phyloP scores from a whole-genome alignment of 805 yeast genomes.

The Starmera quercuum region DNA sequence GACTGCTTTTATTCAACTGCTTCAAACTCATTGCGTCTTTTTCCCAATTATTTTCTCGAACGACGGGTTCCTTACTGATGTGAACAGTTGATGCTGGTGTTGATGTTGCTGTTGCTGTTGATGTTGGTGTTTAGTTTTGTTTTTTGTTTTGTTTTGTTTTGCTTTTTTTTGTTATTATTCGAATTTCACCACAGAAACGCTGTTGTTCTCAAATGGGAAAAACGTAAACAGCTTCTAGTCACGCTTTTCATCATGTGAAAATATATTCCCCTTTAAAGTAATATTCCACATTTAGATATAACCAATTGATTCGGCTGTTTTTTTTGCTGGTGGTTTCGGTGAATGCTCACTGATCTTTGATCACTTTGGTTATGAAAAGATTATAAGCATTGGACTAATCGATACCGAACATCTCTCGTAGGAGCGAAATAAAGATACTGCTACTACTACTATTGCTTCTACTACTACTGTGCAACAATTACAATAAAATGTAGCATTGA shows the following conservation, averaged over 20 bases:
- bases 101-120: constrained; percentile 2
- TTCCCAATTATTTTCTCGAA: background rate
- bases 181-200: background rate
- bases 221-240: constrained; percentile 11
- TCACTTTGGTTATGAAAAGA: too few species aligned
- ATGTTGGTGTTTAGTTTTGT: background rate
- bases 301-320: too few species aligned
- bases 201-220: constrained; percentile 8
- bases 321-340: too few species aligned
- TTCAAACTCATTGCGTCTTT: constrained; percentile 22
- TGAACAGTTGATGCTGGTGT: constrained; percentile 1
- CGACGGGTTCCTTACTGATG: too few species aligned
- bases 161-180: background rate
- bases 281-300: background rate
- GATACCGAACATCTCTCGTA: too few species aligned
- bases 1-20: constrained; percentile 27
- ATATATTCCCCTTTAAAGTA: background rate
- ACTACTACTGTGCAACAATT: too few species aligned
- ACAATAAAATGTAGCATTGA: too few species aligned
- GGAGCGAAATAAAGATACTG: too few species aligned
- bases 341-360: too few species aligned
- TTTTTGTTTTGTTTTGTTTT: constrained; percentile 2
- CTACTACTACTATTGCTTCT: too few species aligned
- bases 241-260: background rate
- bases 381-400: too few species aligned